Evolutionary conservation across 2,329 filamentous ascomycete species (phyloP).

Genomic region (Tolypocladium endophyticum): DNA sequence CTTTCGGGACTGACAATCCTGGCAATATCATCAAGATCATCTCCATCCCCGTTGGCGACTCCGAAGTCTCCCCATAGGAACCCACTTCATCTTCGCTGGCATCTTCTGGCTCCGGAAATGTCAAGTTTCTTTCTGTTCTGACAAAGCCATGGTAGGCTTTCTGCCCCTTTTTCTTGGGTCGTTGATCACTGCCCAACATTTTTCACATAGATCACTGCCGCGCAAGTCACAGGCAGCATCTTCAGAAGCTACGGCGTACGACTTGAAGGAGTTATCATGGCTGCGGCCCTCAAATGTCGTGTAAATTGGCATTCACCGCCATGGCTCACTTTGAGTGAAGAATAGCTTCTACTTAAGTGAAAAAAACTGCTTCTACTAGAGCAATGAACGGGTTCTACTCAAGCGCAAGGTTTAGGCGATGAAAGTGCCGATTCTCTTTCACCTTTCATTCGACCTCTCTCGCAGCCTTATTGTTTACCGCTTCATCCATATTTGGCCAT

Average conservation of each 20-base stretch:
- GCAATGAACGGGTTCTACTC: conserved; percentile 72
- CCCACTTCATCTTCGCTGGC: conserved; percentile 70
- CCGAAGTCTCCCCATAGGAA: conserved; percentile 76
- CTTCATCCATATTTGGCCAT: not conserved
- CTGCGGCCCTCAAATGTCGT: conserved; percentile 52
- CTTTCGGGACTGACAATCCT: conserved; percentile 29
- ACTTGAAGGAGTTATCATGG: conserved; percentile 58
- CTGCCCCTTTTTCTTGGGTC: not conserved
- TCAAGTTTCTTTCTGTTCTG: conserved; percentile 77
- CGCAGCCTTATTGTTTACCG: not conserved
- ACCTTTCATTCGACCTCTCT: not conserved
- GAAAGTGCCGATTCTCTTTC: not conserved
- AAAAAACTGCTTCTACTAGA: no score
- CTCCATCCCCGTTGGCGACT: conserved; percentile 58
- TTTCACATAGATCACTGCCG: conserved; percentile 45
- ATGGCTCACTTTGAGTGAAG: conserved; percentile 60
- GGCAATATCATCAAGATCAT: conserved; percentile 35
- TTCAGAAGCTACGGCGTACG: conserved; percentile 49
- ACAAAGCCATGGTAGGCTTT: conserved; percentile 48
- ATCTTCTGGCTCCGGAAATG: conserved; percentile 57
- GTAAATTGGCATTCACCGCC: conserved; percentile 55
- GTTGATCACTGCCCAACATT: not conserved
- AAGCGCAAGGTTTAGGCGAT: conserved; percentile 33
- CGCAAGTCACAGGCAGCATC: conserved; percentile 56
- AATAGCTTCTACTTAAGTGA: no score